Percentiles rank a stretch among this genome's conserved stretches.
Evolutionary conservation across 495 filamentous ascomycete genomes (phyloP).

Genomic region (Annulohypoxylon moriforme): DNA sequence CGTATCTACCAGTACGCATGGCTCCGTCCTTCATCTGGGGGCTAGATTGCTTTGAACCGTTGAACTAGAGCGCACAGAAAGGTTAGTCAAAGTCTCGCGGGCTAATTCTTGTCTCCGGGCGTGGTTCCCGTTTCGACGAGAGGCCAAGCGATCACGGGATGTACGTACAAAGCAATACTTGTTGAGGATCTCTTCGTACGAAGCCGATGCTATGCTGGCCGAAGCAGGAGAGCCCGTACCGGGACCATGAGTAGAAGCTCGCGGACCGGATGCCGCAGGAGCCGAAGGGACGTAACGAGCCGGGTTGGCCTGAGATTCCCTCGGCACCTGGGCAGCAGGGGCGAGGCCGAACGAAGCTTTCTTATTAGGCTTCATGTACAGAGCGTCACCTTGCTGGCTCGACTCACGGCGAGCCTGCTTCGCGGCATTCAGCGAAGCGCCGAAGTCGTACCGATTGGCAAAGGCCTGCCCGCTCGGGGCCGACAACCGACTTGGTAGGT

Average conservation of each 20-base stretch:
- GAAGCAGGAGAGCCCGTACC: slow-evolving; percentile 43
- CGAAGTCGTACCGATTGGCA: slow-evolving; percentile 92
- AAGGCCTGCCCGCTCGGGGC: slow-evolving; percentile 80
- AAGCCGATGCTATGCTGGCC: slow-evolving; percentile 75
- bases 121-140: slow-evolving; percentile 44
- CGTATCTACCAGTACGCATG: slow-evolving; percentile 45
- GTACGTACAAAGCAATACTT: slow-evolving; percentile 98
- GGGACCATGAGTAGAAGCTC: slow-evolving; percentile 21
- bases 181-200: slow-evolving; percentile 93
- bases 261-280: slow-evolving; percentile 25
- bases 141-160: slow-evolving; percentile 43
- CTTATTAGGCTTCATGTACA: slow-evolving; percentile 62
- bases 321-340: slow-evolving; percentile 40
- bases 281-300: slow-evolving; percentile 17
- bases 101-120: slow-evolving; percentile 15
- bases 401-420: slow-evolving; percentile 72
- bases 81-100: slow-evolving; percentile 36
- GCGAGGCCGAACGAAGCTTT: slow-evolving; percentile 46
- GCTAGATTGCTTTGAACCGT: slow-evolving; percentile 57
- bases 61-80: slow-evolving; percentile 51
- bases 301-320: slow-evolving; percentile 29
- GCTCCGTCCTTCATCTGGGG: slow-evolving; percentile 52
- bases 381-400: slow-evolving; percentile 61
- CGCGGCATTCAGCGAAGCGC: slow-evolving; percentile 86
- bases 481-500: slow-evolving; percentile 59